These are phyloP conservation scores for Saturnispora bothae DNA, from an alignment of 805 yeast species.

Conservation along the genomic window DNA sequence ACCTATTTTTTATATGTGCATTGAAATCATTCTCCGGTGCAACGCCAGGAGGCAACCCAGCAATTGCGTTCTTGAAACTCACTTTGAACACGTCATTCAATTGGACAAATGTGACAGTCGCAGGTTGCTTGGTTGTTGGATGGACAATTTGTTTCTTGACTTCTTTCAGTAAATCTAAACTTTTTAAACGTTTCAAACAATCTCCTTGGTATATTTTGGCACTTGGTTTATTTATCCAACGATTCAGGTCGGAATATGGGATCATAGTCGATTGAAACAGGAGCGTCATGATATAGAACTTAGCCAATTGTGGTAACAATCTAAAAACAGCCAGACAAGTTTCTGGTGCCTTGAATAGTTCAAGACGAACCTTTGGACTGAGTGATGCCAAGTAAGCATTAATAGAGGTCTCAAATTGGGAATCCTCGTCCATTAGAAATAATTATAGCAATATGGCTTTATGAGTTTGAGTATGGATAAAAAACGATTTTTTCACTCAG, in stretches of 20 bases:
- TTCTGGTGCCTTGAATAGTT: constrained; percentile 81
- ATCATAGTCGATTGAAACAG: constrained; percentile 71
- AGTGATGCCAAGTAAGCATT: constrained; percentile 84
- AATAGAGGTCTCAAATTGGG: constrained; percentile 57
- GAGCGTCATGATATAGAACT: constrained; percentile 79
- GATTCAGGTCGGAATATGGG: constrained; percentile 53
- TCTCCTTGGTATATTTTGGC: constrained; percentile 51
- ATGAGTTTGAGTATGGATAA: not conserved
- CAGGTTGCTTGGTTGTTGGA: constrained; percentile 26
- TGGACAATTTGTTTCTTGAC: constrained; percentile 25
- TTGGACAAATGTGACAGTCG: constrained; percentile 28
- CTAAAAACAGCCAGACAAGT: constrained; percentile 92
- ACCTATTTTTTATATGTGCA: constrained; percentile 2
- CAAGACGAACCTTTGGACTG: constrained; percentile 75
- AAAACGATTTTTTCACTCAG: not conserved
- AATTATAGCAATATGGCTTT: not conserved
- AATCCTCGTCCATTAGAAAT: constrained; percentile 9
- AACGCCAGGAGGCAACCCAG: constrained; percentile 38
- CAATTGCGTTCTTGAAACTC: constrained; percentile 71
- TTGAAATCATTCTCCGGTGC: constrained; percentile 1
- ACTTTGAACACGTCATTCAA: constrained; percentile 65
- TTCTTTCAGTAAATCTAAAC: constrained; percentile 67
- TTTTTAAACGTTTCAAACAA: constrained; percentile 64
- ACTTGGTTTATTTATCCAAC: constrained; percentile 49
- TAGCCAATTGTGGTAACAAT: constrained; percentile 79